Evolutionary conservation across 2,329 filamentous ascomycete species (phyloP), one percentile per base, ranked within the genome.

Genomic region (Orbilia blumenaviensis): DNA sequence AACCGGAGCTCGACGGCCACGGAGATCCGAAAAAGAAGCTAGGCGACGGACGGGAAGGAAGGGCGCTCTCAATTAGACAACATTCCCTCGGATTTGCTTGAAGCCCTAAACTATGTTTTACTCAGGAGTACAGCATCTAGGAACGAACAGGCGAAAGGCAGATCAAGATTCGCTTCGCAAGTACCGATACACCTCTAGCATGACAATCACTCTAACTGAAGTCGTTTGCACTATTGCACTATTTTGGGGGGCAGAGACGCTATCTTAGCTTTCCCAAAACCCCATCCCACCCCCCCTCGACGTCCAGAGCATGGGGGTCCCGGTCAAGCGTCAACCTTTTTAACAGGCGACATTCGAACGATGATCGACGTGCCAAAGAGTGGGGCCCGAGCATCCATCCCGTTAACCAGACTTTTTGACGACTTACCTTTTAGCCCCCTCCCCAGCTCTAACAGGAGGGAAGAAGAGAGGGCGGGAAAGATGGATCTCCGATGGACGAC

Each of bases 281-380:
- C 29, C 42, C 44, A 44, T 27, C 44, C 44, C 42, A 44, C 50
- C 63, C 52, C 54, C 54, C 56, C 36, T 56, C 60, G 68, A 46
- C 60, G 41, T 41, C 46, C 25, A 34, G 36, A 61, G 72, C 72
- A 76, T 76, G 72, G 72, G 71, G 48, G 50, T 67, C 72, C 72
- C 64, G 64, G 72, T 76, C 72, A 50, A 76, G 72, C 72, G 72
- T 76, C 64, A 76, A 75, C 63, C 63, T 68, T 67, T 75, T 61
- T 29, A 61, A 64, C 72, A 76, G 72, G 72, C 72, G 72, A 76
- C 56, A 42, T 76, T 76, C 69, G 64, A 52, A 58, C 64, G 38
- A 76, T 64, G 72, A 76, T 76, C 64, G 64, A 76, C 72, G 48
- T 63, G 36, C 56, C 52, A 68, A 10, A 63, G 27, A 12, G 72